phyloP scores from a whole-genome alignment of 306 rosid species.

The Vicia faba region DNA sequence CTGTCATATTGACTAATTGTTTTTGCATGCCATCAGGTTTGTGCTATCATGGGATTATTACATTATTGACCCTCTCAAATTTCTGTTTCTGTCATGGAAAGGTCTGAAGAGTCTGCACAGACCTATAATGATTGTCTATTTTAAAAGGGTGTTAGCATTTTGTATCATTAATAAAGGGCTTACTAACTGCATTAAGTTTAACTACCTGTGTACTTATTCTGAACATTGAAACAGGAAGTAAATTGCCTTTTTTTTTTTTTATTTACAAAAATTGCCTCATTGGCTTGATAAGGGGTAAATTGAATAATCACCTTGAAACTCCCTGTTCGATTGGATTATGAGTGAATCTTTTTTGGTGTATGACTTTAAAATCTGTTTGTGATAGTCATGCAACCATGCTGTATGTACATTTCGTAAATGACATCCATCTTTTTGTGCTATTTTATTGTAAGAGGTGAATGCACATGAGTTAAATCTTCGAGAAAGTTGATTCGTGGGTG shows the following conservation, averaged over 20 bases:
- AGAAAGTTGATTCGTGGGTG: neutral
- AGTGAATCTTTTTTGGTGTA: slow-evolving; percentile 20
- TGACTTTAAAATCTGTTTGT: slow-evolving; percentile 14
- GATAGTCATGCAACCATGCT: slow-evolving; percentile 22
- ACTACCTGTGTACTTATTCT: slow-evolving; percentile 29
- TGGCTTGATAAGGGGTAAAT: slow-evolving; percentile 35
- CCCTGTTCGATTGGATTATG: slow-evolving; percentile 18
- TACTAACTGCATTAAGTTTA: slow-evolving; percentile 38
- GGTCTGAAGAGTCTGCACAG: slow-evolving; percentile 29
- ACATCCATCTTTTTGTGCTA: slow-evolving; percentile 3
- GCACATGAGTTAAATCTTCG: neutral
- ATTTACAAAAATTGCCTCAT: slow-evolving; percentile 8
- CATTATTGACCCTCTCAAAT: slow-evolving; percentile 29
- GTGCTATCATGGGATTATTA: slow-evolving; percentile 27
- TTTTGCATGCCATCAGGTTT: slow-evolving; percentile 50
- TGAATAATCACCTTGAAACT: slow-evolving; percentile 22
- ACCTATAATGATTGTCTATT: slow-evolving; percentile 33
- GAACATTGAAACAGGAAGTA: slow-evolving; percentile 39
- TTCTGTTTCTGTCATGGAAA: slow-evolving; percentile 36
- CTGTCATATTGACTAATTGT: slow-evolving; percentile 27
- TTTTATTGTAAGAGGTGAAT: neutral
- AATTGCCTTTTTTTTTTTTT: slow-evolving; percentile 30
- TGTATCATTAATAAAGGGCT: slow-evolving; percentile 54
- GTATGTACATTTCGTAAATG: slow-evolving; percentile 18
- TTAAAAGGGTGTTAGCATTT: slow-evolving; percentile 40